phyloP scores from a whole-genome alignment of 345 rosid species.

The Linum tenue region DNA sequence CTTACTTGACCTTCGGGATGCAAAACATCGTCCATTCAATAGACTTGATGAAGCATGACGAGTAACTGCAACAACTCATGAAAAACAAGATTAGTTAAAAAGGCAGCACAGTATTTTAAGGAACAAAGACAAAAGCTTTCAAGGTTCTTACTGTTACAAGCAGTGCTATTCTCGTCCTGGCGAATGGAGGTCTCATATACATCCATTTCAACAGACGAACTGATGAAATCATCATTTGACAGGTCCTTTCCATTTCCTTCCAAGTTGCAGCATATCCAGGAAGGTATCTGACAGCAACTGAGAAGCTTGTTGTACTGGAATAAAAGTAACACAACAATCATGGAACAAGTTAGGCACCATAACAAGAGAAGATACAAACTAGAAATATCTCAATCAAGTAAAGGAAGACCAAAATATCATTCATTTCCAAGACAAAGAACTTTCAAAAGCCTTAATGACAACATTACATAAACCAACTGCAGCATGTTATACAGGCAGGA shows the following conservation, averaged over 20 bases:
- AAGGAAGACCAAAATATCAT: not conserved
- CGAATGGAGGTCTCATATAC: conserved; percentile 46
- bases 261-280: conserved; percentile 78
- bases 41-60: conserved; percentile 37
- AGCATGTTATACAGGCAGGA: not conserved
- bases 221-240: conserved; percentile 38
- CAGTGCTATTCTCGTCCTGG: conserved; percentile 22
- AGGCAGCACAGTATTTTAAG: not conserved
- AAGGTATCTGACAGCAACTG: conserved; percentile 56
- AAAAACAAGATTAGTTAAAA: conserved; percentile 8
- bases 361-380: not conserved
- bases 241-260: conserved; percentile 53
- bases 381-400: not conserved
- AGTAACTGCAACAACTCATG: conserved; percentile 33
- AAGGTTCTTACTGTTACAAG: conserved; percentile 41
- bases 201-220: conserved; percentile 83
- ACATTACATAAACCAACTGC: not conserved
- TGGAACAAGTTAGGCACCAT: conserved; percentile 11
- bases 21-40: conserved; percentile 41
- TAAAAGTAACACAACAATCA: conserved; percentile 8
- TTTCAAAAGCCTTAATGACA: not conserved
- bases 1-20: conserved; percentile 56
- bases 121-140: not conserved
- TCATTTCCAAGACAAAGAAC: conserved; percentile 3
- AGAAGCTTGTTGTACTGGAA: conserved; percentile 71